Percentiles rank a stretch among this genome's conserved stretches.
phyloP scores from a whole-genome alignment of 495 filamentous ascomycete genomes.

The Aspergillus nanangensis region DNA sequence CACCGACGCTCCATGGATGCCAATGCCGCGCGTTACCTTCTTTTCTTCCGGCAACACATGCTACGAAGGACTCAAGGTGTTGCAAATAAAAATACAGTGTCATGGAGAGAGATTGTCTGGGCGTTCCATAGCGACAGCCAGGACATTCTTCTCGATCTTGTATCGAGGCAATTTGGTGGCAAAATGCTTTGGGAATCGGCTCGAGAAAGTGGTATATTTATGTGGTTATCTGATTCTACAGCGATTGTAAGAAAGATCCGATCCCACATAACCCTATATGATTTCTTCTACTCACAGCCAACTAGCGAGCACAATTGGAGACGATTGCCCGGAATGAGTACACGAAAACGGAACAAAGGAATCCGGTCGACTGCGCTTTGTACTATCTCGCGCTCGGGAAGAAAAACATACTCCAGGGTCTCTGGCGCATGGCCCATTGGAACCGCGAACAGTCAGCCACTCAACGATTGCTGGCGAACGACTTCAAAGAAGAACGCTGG shows the following conservation, averaged over 20 bases:
- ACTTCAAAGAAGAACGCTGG: constrained; percentile 84
- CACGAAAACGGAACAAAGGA: constrained; percentile 78
- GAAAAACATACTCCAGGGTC: constrained; percentile 84
- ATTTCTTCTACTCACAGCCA: constrained; percentile 20
- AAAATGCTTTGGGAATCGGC: constrained; percentile 81
- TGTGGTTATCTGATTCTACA: constrained; percentile 80
- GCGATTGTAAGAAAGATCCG: constrained; percentile 59
- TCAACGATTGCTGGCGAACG: constrained; percentile 70
- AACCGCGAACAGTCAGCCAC: constrained; percentile 81
- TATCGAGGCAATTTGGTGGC: constrained; percentile 73
- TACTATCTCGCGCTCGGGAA: constrained; percentile 89
- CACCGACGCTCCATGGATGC: constrained; percentile 89
- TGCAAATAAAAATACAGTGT: constrained; percentile 61
- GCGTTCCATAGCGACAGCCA: constrained; percentile 89
- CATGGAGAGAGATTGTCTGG: constrained; percentile 94
- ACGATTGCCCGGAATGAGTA: constrained; percentile 89
- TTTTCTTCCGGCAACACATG: constrained; percentile 84
- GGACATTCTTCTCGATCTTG: constrained; percentile 85
- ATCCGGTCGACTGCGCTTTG: constrained; percentile 89
- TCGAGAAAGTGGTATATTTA: constrained; percentile 82
- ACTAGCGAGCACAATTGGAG: constrained; percentile 76
- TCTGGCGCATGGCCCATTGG: constrained; percentile 96
- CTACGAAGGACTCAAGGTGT: constrained; percentile 60
- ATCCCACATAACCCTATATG: neutral
- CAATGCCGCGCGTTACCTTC: constrained; percentile 83